Evolutionary conservation across 2,329 filamentous ascomycete genomes (phyloP).

Genomic region (Pseudocercospora fuligena): DNA sequence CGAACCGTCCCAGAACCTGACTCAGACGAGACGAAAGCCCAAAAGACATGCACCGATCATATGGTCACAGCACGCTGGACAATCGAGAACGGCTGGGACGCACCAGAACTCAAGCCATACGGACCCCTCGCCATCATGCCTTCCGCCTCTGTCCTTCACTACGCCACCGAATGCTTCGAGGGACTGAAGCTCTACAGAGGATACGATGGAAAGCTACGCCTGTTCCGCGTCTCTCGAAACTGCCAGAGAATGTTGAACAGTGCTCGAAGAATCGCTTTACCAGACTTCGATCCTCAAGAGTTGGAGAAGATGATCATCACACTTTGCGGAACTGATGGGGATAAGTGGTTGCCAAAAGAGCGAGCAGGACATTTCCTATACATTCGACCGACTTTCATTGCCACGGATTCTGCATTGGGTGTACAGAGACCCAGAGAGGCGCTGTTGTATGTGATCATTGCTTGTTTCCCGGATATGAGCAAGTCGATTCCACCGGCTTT

Average conservation of each 20-base stretch:
- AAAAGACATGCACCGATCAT: conserved; percentile 73
- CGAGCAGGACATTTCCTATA: conserved; percentile 76
- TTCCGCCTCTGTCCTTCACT: conserved; percentile 81
- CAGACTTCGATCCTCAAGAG: conserved; percentile 71
- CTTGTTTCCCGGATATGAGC: conserved; percentile 53
- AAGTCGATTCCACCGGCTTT: conserved; percentile 38
- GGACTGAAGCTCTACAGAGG: conserved; percentile 76
- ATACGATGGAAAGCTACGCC: conserved; percentile 71
- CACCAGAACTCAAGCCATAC: conserved; percentile 76
- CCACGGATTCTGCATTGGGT: conserved; percentile 77
- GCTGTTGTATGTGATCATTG: conserved; percentile 80
- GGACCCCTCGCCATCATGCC: conserved; percentile 79
- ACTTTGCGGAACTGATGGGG: conserved; percentile 73
- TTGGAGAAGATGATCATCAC: conserved; percentile 74
- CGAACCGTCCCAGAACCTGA: conserved; percentile 49
- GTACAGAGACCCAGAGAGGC: conserved; percentile 80
- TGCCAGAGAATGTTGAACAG: conserved; percentile 65
- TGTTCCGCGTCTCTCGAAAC: conserved; percentile 79
- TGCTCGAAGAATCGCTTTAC: conserved; percentile 71
- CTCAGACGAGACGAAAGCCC: conserved; percentile 45
- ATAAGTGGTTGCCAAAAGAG: conserved; percentile 77
- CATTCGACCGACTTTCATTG: conserved; percentile 79
- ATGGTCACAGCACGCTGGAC: conserved; percentile 77
- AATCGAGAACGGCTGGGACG: conserved; percentile 68
- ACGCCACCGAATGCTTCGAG: conserved; percentile 91